A percentile compares a stretch with the other conserved stretches of the same genome.
Conservation (phyloP, 2,329 filamentous ascomycete species). For the Cercospora sesami region DNA sequence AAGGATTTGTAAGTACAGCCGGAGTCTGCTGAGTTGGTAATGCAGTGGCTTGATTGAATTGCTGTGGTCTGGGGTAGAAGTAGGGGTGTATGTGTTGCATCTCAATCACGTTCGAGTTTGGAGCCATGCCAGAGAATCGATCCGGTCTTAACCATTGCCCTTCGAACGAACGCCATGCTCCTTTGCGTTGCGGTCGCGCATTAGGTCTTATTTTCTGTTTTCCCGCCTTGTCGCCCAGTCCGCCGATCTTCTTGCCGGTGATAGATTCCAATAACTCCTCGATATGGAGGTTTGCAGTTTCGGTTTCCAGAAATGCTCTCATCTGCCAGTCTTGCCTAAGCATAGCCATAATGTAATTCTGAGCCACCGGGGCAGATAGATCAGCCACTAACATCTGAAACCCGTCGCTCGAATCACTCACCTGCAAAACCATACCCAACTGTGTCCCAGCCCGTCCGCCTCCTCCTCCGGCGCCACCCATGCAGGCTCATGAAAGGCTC, state of each 20-base stretch:
- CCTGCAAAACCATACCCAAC: neutral
- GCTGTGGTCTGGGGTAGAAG: neutral
- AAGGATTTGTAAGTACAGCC: neutral
- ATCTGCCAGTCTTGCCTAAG: neutral
- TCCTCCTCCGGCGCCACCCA: neutral
- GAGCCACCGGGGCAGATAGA: neutral
- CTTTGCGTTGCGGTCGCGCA: neutral
- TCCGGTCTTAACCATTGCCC: neutral
- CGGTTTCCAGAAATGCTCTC: neutral
- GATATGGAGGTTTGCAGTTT: neutral
- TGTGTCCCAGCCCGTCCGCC: neutral
- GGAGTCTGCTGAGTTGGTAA: neutral
- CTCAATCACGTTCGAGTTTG: neutral
- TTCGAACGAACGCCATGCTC: neutral
- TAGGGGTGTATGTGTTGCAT: neutral
- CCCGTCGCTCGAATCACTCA: neutral
- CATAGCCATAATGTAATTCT: neutral
- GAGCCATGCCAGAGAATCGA: neutral
- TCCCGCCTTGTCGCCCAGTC: neutral
- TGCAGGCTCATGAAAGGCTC: constrained; percentile 1
- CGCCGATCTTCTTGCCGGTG: neutral
- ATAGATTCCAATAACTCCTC: neutral
- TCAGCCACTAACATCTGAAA: neutral
- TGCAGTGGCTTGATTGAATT: neutral
- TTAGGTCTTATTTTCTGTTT: neutral